These are phyloP conservation scores for Lachancea waltii DNA, from an alignment of 805 yeast genomes.

Conservation along the genomic window DNA sequence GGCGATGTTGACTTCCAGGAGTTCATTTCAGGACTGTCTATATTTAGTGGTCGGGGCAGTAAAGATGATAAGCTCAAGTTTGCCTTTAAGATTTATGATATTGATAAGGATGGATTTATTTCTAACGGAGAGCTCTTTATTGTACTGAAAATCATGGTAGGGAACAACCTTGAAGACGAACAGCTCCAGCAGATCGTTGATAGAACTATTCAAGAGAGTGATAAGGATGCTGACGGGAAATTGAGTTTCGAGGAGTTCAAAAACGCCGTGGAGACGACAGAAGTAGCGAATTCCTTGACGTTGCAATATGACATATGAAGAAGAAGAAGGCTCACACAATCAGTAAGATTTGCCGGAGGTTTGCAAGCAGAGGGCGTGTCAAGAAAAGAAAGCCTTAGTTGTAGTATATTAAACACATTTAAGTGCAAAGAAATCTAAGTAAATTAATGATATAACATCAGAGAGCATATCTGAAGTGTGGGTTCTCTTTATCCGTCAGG, in stretches of 20 bases:
- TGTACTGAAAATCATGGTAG: slow-evolving; percentile 96
- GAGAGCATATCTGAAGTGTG: slow-evolving; percentile 35
- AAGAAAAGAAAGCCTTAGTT: no score
- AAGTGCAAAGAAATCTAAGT: no score
- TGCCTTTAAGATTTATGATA: slow-evolving; percentile 91
- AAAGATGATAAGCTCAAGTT: slow-evolving; percentile 77
- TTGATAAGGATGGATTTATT: slow-evolving; percentile 89
- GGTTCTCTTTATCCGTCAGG: slow-evolving; percentile 39
- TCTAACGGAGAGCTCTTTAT: slow-evolving; percentile 92
- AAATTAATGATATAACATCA: slow-evolving; percentile 1
- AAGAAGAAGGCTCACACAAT: not conserved
- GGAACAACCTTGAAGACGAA: slow-evolving; percentile 74
- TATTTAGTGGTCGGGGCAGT: slow-evolving; percentile 78
- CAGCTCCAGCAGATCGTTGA: slow-evolving; percentile 97
- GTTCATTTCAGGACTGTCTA: slow-evolving; percentile 78
- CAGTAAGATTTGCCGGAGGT: not conserved
- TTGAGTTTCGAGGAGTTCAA: slow-evolving; percentile 83
- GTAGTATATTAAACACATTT: not conserved
- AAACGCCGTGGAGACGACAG: slow-evolving; percentile 50
- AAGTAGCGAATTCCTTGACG: slow-evolving; percentile 55
- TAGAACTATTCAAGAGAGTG: slow-evolving; percentile 91
- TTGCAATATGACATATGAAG: slow-evolving; percentile 35
- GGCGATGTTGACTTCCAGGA: slow-evolving; percentile 96
- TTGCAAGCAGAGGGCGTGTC: no score
- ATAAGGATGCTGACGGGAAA: slow-evolving; percentile 78